Evolutionary conservation across 148 eudicot genomes (phyloP).

Genomic region (Cornus suecica): DNA sequence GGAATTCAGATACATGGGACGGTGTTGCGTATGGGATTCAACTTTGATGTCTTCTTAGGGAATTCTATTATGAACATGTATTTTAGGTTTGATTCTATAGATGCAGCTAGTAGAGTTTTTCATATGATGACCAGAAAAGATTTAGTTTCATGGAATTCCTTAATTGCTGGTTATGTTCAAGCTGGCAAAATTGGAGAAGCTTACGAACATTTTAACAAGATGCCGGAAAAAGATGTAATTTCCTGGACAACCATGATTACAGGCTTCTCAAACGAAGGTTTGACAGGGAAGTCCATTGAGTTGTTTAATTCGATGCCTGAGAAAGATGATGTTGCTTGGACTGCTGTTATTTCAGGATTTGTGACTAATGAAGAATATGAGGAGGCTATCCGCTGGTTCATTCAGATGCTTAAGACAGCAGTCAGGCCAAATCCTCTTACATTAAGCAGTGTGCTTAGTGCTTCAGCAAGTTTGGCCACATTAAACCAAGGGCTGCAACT

Average conservation of each 20-base stretch:
- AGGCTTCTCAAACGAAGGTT: slow-evolving; percentile 45
- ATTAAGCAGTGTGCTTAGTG: slow-evolving; percentile 52
- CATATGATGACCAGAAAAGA: slow-evolving; percentile 35
- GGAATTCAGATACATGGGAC: slow-evolving; percentile 59
- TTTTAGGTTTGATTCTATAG: slow-evolving; percentile 43
- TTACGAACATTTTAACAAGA: slow-evolving; percentile 31
- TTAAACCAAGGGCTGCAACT: slow-evolving; percentile 49
- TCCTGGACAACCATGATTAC: slow-evolving; percentile 67
- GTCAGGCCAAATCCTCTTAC: slow-evolving; percentile 51
- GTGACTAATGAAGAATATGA: slow-evolving; percentile 36
- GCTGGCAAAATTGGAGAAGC: slow-evolving; percentile 39
- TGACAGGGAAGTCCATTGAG: slow-evolving; percentile 31
- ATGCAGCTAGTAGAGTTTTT: slow-evolving; percentile 39
- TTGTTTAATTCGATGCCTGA: slow-evolving; percentile 46
- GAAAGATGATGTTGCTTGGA: slow-evolving; percentile 62
- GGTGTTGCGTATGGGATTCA: slow-evolving; percentile 43
- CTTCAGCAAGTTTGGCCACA: slow-evolving; percentile 49
- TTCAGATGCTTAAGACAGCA: slow-evolving; percentile 37
- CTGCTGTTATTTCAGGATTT: slow-evolving; percentile 64
- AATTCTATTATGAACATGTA: slow-evolving; percentile 59
- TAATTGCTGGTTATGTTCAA: slow-evolving; percentile 42
- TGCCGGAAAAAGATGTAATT: slow-evolving; percentile 45
- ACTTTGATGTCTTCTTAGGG: slow-evolving; percentile 40
- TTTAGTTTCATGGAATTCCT: slow-evolving; percentile 48
- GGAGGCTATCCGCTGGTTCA: slow-evolving; percentile 48